phyloP scores from a whole-genome alignment of 2,329 filamentous ascomycete genomes.

The Sarocladium kiliense region DNA sequence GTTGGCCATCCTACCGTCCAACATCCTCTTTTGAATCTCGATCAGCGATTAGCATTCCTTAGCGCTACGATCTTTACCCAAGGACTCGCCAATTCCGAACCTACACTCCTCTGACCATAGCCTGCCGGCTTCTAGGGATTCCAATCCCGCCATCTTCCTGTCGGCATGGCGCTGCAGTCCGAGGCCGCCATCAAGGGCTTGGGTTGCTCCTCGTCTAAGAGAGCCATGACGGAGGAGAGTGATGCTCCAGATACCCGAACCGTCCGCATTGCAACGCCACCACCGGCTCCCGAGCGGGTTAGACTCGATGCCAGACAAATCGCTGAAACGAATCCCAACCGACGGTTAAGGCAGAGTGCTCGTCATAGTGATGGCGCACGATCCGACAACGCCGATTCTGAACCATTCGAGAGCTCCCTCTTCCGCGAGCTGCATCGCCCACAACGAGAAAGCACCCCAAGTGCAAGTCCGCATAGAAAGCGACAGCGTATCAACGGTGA shows the following conservation, averaged over 20 bases:
- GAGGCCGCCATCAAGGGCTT: slow-evolving; percentile 3
- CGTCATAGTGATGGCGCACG: slow-evolving; percentile 31
- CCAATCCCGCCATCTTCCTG: background rate
- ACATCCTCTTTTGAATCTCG: background rate
- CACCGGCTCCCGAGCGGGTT: slow-evolving; percentile 37
- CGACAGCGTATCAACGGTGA: slow-evolving; percentile 56
- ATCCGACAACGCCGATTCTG: slow-evolving; percentile 34
- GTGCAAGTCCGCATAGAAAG: slow-evolving; percentile 52
- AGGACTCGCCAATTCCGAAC: background rate
- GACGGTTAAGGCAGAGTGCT: slow-evolving; percentile 28
- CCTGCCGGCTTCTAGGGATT: background rate
- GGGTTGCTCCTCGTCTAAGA: slow-evolving; percentile 22
- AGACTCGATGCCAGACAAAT: slow-evolving; percentile 37
- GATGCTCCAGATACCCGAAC: slow-evolving; percentile 26
- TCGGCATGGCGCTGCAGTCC: slow-evolving; percentile 2
- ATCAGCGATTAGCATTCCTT: background rate
- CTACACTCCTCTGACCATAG: background rate
- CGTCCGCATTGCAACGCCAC: slow-evolving; percentile 37
- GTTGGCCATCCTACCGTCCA: too few relatives aligned
- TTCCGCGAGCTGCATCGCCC: slow-evolving; percentile 46
- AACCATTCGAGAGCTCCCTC: slow-evolving; percentile 45
- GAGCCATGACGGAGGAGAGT: slow-evolving; percentile 23
- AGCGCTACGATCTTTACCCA: background rate
- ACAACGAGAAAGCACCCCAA: slow-evolving; percentile 46
- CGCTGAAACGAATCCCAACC: slow-evolving; percentile 26